These are phyloP conservation scores for Cutaneotrichosporon sp. DNA, from an alignment of 1,284 basidiomycete species.

Conservation along the genomic window DNA sequence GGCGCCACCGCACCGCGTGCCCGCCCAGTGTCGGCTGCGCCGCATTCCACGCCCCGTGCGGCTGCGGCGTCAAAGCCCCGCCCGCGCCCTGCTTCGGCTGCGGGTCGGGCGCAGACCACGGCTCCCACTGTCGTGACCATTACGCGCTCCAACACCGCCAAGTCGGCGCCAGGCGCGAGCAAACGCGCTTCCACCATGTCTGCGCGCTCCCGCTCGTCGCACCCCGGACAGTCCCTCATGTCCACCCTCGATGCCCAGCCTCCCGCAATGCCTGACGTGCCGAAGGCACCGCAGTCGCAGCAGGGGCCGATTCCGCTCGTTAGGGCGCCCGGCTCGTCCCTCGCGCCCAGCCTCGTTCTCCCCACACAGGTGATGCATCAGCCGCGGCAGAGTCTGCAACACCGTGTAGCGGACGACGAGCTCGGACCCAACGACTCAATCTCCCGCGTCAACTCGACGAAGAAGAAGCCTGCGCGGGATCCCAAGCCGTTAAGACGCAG, in stretches of 20 bases:
- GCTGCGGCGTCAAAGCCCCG: conserved; percentile 30
- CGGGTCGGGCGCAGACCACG: conserved; percentile 8
- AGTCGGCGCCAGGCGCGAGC: not conserved
- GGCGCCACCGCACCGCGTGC: not conserved
- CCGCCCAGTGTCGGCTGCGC: conserved; percentile 8
- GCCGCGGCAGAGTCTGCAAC: not conserved
- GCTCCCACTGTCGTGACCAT: not conserved
- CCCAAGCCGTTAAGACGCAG: conserved; percentile 2
- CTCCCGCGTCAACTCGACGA: conserved; percentile 27
- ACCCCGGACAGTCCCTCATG: conserved; percentile 35
- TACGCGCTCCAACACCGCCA: conserved; percentile 15
- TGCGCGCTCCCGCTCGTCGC: conserved; percentile 17
- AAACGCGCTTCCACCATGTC: conserved; percentile 20
- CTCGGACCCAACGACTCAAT: conserved; percentile 30
- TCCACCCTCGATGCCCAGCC: conserved; percentile 36
- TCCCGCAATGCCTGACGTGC: conserved; percentile 50
- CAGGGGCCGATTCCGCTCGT: conserved; percentile 38
- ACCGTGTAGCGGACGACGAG: conserved; percentile 15
- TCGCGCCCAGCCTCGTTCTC: conserved; percentile 26
- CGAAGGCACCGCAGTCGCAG: conserved; percentile 48
- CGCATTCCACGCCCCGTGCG: conserved; percentile 23
- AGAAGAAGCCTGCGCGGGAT: not conserved
- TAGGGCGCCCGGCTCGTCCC: conserved; percentile 46
- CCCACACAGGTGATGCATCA: conserved; percentile 15
- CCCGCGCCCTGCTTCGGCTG: conserved; percentile 10